These are phyloP conservation scores for Xylaria curta DNA, from an alignment of 495 filamentous ascomycete species.

Conservation along the genomic window DNA sequence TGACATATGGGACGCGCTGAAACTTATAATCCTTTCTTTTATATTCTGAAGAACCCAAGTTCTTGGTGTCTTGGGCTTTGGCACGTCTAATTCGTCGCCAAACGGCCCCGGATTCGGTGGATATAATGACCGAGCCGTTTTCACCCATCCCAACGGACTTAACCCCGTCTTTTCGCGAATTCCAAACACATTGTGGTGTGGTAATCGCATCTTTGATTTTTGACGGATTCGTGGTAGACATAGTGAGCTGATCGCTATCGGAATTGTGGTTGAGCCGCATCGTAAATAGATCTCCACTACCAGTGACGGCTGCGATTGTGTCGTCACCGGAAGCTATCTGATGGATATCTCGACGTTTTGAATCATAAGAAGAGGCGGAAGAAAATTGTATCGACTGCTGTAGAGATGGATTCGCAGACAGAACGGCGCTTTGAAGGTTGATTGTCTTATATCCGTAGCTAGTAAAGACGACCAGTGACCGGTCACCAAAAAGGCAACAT, in stretches of 20 bases:
- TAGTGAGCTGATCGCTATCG: conserved; percentile 62
- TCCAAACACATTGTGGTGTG: conserved; percentile 81
- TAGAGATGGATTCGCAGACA: conserved; percentile 70
- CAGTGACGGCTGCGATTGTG: conserved; percentile 85
- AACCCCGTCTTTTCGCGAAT: conserved; percentile 80
- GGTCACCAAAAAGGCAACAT: conserved; percentile 80
- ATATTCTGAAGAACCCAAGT: conserved; percentile 53
- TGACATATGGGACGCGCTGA: conserved; percentile 83
- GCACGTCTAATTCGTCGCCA: conserved; percentile 84
- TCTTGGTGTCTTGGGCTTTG: conserved; percentile 75
- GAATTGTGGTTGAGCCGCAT: conserved; percentile 70
- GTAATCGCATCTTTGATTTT: conserved; percentile 83
- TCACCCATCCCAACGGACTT: conserved; percentile 87
- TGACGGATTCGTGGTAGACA: conserved; percentile 87
- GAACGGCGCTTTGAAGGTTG: conserved; percentile 73
- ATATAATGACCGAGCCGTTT: conserved; percentile 93
- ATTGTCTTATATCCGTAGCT: conserved; percentile 91
- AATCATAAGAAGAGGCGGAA: conserved; percentile 69
- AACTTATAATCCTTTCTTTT: conserved; percentile 92
- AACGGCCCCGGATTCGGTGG: conserved; percentile 88
- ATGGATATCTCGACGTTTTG: conserved; percentile 65
- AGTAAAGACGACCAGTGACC: conserved; percentile 90
- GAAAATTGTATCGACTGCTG: conserved; percentile 63
- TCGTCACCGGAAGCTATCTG: conserved; percentile 86
- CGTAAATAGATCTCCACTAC: conserved; percentile 84